These are phyloP conservation scores for Ilex asprella DNA, from an alignment of 257 asterid genomes.

Conservation along the genomic window DNA sequence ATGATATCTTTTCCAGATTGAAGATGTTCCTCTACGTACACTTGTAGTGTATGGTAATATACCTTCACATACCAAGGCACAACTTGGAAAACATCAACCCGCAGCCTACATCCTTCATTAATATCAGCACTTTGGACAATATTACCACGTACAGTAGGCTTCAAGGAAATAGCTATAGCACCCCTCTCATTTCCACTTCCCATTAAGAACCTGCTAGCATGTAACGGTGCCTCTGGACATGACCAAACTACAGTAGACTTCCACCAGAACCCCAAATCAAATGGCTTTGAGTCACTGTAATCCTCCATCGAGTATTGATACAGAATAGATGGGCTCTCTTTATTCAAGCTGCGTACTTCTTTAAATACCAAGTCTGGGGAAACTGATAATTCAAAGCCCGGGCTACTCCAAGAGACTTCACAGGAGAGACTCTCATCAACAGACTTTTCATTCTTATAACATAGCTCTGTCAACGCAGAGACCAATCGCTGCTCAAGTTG, in stretches of 20 bases:
- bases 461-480: conserved; percentile 35
- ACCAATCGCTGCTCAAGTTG: conserved; percentile 64
- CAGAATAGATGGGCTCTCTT: conserved; percentile 41
- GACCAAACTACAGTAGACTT: conserved; percentile 78
- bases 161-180: conserved; percentile 79
- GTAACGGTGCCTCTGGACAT: conserved; percentile 71
- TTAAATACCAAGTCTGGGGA: conserved; percentile 58
- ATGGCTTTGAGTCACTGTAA: conserved; percentile 47
- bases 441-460: conserved; percentile 18
- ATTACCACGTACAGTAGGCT: conserved; percentile 34
- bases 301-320: conserved; percentile 56
- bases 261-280: conserved; percentile 81
- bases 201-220: conserved; percentile 70
- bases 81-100: conserved; percentile 78
- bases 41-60: conserved; percentile 68
- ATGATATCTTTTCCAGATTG: conserved; percentile 42
- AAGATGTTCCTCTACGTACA: conserved; percentile 62
- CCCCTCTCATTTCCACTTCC: conserved; percentile 99
- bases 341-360: conserved; percentile 33
- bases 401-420: conserved; percentile 29
- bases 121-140: conserved; percentile 17
- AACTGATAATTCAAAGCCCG: conserved; percentile 51
- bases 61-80: conserved; percentile 99
- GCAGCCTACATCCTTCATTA: conserved; percentile 40
- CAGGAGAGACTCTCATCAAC: conserved; percentile 21